Evolutionary conservation across 306 rosid species (phyloP).

Genomic region (Cercis canadensis): DNA sequence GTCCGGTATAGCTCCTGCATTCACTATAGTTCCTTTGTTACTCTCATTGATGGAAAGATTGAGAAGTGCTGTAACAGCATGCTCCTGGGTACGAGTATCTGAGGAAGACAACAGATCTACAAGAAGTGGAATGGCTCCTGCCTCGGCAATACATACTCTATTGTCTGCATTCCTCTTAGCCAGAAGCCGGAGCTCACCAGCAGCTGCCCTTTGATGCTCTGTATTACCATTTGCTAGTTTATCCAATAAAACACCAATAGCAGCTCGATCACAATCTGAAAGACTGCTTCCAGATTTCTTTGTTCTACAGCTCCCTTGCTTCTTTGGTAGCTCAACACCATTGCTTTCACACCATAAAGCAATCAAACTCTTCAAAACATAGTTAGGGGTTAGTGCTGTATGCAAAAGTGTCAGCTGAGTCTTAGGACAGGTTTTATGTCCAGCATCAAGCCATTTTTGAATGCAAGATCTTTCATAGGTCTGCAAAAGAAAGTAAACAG

Average conservation of each 20-base stretch:
- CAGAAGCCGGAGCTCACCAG: conserved; percentile 94
- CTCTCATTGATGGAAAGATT: conserved; percentile 89
- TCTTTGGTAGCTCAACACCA: conserved; percentile 89
- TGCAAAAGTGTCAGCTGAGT: conserved; percentile 87
- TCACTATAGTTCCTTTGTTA: conserved; percentile 91
- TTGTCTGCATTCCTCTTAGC: conserved; percentile 97
- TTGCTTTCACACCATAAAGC: conserved; percentile 97
- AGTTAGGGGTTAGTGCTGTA: conserved; percentile 95
- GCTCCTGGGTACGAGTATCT: conserved; percentile 92
- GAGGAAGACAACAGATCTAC: conserved; percentile 76
- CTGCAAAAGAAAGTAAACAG: conserved; percentile 55
- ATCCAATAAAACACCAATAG: conserved; percentile 61
- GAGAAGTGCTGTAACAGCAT: conserved; percentile 95
- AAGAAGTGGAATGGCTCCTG: conserved; percentile 97
- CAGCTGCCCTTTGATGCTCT: conserved; percentile 91
- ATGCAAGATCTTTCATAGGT: conserved; percentile 94
- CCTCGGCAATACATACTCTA: conserved; percentile 93
- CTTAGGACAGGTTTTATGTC: conserved; percentile 95
- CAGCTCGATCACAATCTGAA: conserved; percentile 80
- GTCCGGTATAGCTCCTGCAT: conserved; percentile 91
- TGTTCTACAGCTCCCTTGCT: conserved; percentile 70
- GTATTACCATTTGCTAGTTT: conserved; percentile 65
- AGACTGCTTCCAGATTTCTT: conserved; percentile 69
- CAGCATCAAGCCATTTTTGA: conserved; percentile 98
- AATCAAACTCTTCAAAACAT: conserved; percentile 92